These are phyloP conservation scores for Solanum tacnaense DNA, from an alignment of 257 asterid species.

Conservation along the genomic window DNA sequence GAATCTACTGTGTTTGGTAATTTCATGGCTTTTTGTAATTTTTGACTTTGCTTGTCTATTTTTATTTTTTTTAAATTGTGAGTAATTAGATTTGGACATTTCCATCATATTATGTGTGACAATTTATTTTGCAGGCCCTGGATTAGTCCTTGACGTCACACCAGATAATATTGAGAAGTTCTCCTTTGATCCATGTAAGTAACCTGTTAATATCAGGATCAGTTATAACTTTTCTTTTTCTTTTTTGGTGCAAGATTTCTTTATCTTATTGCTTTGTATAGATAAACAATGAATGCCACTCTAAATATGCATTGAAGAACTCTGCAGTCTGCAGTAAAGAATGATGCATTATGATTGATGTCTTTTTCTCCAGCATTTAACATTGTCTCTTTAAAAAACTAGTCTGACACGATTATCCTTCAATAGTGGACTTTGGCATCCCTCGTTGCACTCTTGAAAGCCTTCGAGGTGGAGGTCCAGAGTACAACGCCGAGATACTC, in stretches of 20 bases:
- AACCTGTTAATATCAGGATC: background rate
- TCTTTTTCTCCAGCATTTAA: background rate
- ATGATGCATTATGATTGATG: background rate
- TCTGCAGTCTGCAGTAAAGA: background rate
- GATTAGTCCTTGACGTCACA: conserved; percentile 56
- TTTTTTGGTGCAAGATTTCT: background rate
- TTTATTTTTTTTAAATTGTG: background rate
- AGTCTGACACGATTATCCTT: background rate
- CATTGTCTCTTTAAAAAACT: background rate
- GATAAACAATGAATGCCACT: background rate
- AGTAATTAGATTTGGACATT: background rate
- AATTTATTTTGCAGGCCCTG: conserved; percentile 49
- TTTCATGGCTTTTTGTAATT: background rate
- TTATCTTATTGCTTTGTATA: background rate
- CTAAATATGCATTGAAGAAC: background rate
- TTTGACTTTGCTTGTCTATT: no score
- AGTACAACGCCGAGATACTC: conserved; percentile 55
- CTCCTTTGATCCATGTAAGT: conserved; percentile 69
- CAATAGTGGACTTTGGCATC: conserved; percentile 62
- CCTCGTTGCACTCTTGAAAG: conserved; percentile 58
- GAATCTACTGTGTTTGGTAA: background rate
- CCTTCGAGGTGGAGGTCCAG: conserved; percentile 67
- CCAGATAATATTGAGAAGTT: conserved; percentile 47
- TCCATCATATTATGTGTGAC: background rate
- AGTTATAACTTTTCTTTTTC: background rate